Conservation (phyloP, 306 rosid genomes). For the Parietaria judaica region DNA sequence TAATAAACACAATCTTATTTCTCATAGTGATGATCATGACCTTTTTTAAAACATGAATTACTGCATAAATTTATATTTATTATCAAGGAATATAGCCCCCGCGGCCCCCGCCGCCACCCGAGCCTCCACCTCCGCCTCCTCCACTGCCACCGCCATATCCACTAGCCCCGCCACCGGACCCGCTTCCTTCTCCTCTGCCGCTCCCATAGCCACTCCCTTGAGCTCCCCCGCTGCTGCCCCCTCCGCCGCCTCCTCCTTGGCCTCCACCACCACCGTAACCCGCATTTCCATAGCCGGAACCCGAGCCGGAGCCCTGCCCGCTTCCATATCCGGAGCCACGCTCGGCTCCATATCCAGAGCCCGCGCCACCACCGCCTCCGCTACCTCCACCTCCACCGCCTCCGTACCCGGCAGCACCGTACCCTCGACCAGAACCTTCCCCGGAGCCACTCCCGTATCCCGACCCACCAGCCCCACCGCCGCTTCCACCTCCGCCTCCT, state of each 20-base stretch:
- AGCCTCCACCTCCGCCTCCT: constrained; percentile 19
- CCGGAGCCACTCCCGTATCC: constrained; percentile 13
- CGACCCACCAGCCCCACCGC: constrained; percentile 14
- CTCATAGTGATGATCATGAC: too few relatives aligned
- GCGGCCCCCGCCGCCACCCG: constrained; percentile 21
- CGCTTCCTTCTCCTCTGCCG: constrained; percentile 27
- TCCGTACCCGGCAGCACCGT: constrained; percentile 6
- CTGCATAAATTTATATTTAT: too few relatives aligned
- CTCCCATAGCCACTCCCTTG: constrained; percentile 4
- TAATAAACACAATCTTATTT: too few relatives aligned
- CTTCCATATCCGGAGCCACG: constrained; percentile 19
- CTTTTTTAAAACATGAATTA: too few relatives aligned
- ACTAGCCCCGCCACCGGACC: constrained; percentile 15
- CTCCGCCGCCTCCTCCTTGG: constrained; percentile 9
- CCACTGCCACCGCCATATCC: constrained; percentile 14
- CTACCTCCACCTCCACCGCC: constrained; percentile 12
- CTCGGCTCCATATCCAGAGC: constrained; percentile 25
- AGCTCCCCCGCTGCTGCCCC: constrained; percentile 14
- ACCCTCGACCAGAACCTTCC: constrained; percentile 16
- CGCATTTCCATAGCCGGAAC: too few relatives aligned
- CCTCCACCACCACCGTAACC: constrained; percentile 25
- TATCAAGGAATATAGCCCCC: too few relatives aligned
- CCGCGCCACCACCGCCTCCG: constrained; percentile 4
- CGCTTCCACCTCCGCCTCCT: constrained; percentile 28
- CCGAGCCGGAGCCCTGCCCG: constrained; percentile 27